Base-by-base conservation (phyloP, 2,329 filamentous ascomycete genomes). In the Aspergillus sp. region DNA sequence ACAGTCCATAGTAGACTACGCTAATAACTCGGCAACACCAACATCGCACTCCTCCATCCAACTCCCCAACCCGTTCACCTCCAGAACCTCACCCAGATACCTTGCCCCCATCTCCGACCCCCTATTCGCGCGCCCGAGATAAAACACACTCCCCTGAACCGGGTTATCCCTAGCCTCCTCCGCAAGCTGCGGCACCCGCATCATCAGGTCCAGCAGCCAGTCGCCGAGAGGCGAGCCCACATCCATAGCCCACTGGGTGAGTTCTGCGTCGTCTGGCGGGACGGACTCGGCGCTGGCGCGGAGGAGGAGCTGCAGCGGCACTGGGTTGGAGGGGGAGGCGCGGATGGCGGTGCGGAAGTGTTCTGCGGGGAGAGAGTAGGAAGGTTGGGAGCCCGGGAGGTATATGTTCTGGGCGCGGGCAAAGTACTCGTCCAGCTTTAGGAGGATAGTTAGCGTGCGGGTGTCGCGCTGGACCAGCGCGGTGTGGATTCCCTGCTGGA, bases 401-500 rank as follows among this genome's bases (percentile, higher is more conserved):
- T 5, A 25, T 33, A 34, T 28, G 8, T 38, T 24, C 8, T 41
- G 28, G 26, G 34, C 32, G 26, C 52, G 50, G 30, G 44, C 40
- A 13, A 42, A 33, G 25, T 46, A 53, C 36, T 60, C 54, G 31
- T 61, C 58, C 5, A 65, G 42, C 31, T 61, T 61, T 12, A 66
- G 48, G 4, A 67, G 47, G 8, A 45, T 47, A 4, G 44, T 34
- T 4, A 66, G 46, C 1, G 56, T 58, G 4, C 37, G 33, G 2
- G 36, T 17, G 20, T 66, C 57, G 8, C 48, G 36, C 4, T 54
- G 45, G 5, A 45, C 17, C 7, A 68, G 54, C 7, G 65, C 64
- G 3, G 47, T 52, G 15, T 50, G 48, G 29, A 68, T 57, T 6
- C 64, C 63, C 16, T 56, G 39, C n/a, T 63, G 58, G 2, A 64